Base-by-base conservation (phyloP, 2,329 filamentous ascomycete genomes). In the Teratosphaeria gauchensis region DNA sequence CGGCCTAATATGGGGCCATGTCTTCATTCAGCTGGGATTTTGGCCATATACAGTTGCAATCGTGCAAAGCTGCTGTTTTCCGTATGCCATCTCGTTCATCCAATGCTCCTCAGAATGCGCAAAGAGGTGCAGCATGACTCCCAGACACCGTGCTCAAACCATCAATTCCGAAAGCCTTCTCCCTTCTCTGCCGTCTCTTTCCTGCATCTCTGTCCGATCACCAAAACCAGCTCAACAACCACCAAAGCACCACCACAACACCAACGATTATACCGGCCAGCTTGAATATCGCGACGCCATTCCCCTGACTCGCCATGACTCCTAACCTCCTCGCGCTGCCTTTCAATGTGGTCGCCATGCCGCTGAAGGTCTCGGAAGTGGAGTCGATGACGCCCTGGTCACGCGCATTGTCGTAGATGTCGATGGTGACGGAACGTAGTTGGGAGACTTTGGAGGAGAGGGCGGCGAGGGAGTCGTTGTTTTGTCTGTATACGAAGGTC, bases 381-480 rank as follows among this genome's bases (percentile, higher is more conserved):
- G 84, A 86, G 75, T 99, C 90, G 65, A 99, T 89, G 63, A 95
- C 84, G 65, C 88, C 84, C 68, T 97, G 92, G 67, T 89, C 84
- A 59, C 90, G 85, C 55, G 94, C 94, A 73, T 94, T 91, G 77
- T 97, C 92, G 81, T 97, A 96, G 70, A 99, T 99, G 78, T 99
- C 91, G 64, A 97, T 85, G 51, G 94, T 99, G 55, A 99, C 90
- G 74, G 89, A 89, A 70, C 92, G 90, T 63, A 99, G 83, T 56
- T 91, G 90, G 19, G 89, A 89, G 58, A 97, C 92, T 78, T 99
- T 99, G 65, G 85, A 83, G 16, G 89, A 88, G 42, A 99, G 87
- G 73, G 95, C 91, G 69, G 92, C 87, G 58, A 99, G 88, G 67
- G 92, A 91, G 65, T 89, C 86, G 77, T 97, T 95, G 79, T 99